Evolutionary conservation across 345 rosid genomes (phyloP), one percentile per base, ranked within the genome.

Genomic region (Lepidium africanum): DNA sequence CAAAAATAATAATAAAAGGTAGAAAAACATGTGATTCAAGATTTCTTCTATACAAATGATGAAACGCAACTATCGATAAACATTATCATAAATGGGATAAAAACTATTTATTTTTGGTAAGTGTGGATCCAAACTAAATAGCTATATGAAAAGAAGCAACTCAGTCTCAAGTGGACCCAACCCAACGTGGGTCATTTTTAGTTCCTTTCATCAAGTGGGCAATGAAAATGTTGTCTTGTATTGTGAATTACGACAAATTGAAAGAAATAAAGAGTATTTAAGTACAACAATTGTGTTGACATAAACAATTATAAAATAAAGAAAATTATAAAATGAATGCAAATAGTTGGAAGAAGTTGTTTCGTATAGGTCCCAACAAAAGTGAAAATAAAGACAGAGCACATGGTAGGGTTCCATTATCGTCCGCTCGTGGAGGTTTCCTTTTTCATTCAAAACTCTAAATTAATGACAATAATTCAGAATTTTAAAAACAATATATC

Each of bases 341-440:
- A 59, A 74, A 42, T 67, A 16, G 56, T 59, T 59, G 49, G 46
- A 53, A 41, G 46, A 38, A 19, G 60, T 17, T 53, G 41, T 35
- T 71, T 30, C 33, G 33, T 30, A 30, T 21, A 62, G 69, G 75
- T 71, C 75, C 75, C 75, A 62, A 3, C 74, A 58, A 51, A 59
- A 51, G 36, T 51, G 36, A 14, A 27, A 27, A 3, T 1, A 5
- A 59, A 53, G 61, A 54, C 43, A 66, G 5, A 9, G 40, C 72
- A 73, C 77, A 73, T 73, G 77, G 71, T 72, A 47, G 70, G 71
- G 77, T 60, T 65, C 77, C 67, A 65, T 49, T 40, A 30, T 48
- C 27, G 10, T 27, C 77, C 51, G 47, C 63, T 74, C 67, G 78
- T 74, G 69, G 63, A 67, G 14, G 45, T 73, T 66, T 66, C 77